Conservation (phyloP, 177 flowering plant genomes). For the Vitis hybrid region DNA sequence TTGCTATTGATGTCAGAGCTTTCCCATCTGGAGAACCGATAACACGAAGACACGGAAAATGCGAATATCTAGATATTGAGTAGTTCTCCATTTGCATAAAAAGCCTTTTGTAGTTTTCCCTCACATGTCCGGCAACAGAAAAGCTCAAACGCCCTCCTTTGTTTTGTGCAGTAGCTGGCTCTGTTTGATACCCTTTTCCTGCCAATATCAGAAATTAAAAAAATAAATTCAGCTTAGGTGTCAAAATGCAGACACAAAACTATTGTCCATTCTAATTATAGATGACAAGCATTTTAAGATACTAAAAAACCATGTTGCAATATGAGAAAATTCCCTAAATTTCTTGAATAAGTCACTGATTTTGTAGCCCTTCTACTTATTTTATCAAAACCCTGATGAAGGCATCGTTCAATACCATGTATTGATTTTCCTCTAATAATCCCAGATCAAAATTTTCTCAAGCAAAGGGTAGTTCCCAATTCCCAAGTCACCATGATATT, state of each 20-base stretch:
- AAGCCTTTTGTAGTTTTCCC: constrained; percentile 25
- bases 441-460: too few species aligned
- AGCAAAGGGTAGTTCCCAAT: too few species aligned
- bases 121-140: constrained; percentile 23
- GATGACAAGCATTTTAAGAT: neutral
- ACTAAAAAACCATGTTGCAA: neutral
- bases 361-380: too few species aligned
- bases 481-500: too few species aligned
- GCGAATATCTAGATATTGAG: constrained; percentile 23
- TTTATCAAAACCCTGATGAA: too few species aligned
- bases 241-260: neutral
- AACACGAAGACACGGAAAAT: constrained; percentile 21
- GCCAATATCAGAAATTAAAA: constrained; percentile 21
- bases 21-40: constrained; percentile 21
- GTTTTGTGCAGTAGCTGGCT: constrained; percentile 22
- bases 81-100: constrained; percentile 15
- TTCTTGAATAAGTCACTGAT: neutral
- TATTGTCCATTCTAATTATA: neutral
- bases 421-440: too few species aligned
- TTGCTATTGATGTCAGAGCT: constrained; percentile 14
- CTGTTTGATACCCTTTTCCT: constrained; percentile 51
- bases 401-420: too few species aligned
- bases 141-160: constrained; percentile 29
- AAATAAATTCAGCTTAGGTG: constrained; percentile 1
- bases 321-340: neutral